Conservation (phyloP, 2,329 filamentous ascomycete genomes). For the Colletotrichum lupini region DNA sequence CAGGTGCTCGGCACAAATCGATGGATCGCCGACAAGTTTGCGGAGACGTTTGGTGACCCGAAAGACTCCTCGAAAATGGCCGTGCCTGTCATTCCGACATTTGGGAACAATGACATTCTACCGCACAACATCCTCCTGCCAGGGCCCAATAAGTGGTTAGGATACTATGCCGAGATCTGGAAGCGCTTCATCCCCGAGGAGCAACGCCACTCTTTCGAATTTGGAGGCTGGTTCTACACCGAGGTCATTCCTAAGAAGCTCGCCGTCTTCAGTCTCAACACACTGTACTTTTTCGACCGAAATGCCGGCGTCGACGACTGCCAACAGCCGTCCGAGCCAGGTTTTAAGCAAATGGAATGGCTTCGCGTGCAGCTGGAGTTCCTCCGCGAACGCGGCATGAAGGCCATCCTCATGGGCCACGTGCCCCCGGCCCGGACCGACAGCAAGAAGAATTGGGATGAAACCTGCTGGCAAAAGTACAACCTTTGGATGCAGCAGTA, state of each 20-base stretch:
- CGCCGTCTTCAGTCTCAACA: conserved; percentile 94
- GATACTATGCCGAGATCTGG: conserved; percentile 84
- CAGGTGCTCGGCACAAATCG: conserved; percentile 85
- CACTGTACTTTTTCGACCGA: conserved; percentile 93
- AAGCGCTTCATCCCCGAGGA: conserved; percentile 87
- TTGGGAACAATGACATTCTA: conserved; percentile 97
- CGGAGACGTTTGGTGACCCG: conserved; percentile 74
- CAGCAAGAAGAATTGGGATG: conserved; percentile 91
- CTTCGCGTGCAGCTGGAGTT: conserved; percentile 87
- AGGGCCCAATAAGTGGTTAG: conserved; percentile 90
- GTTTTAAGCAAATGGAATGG: conserved; percentile 97
- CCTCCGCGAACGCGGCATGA: conserved; percentile 86
- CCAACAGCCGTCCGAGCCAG: conserved; percentile 80
- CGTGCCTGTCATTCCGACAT: conserved; percentile 87
- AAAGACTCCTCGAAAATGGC: conserved; percentile 67
- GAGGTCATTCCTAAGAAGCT: conserved; percentile 90
- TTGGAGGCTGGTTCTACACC: conserved; percentile 93
- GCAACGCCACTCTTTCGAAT: conserved; percentile 89
- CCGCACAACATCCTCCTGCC: conserved; percentile 92
- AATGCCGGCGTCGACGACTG: conserved; percentile 97
- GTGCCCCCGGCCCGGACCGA: conserved; percentile 89
- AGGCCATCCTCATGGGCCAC: conserved; percentile 93
- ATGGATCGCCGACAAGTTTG: conserved; percentile 80
- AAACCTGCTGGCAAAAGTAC: conserved; percentile 98
- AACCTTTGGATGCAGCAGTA: conserved; percentile 91